Conservation (phyloP, 106 monocot species). For the Narthecium ossifragum region DNA sequence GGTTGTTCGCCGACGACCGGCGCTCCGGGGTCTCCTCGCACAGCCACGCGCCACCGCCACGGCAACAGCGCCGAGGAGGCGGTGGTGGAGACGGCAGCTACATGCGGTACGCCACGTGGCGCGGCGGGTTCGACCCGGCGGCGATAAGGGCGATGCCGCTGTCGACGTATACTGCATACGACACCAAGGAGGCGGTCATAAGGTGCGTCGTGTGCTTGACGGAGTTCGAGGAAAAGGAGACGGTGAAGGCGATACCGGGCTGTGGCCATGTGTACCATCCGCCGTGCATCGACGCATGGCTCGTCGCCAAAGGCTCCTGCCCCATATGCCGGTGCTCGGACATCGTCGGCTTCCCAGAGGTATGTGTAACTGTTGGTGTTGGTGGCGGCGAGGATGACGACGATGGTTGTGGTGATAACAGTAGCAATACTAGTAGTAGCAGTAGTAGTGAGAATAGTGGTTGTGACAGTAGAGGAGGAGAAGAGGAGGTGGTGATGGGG, state of each 20-base stretch:
- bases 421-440: background rate
- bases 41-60: background rate
- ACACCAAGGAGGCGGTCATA: no score
- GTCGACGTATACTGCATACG: background rate
- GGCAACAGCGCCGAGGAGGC: background rate
- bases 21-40: background rate
- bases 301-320: background rate
- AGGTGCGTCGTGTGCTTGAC: slow-evolving; percentile 10
- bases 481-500: background rate
- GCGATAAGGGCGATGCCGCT: background rate
- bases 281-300: slow-evolving; percentile 8
- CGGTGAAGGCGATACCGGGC: slow-evolving; percentile 6
- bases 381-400: background rate
- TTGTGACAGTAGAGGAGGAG: background rate
- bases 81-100: no score
- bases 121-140: background rate
- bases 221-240: slow-evolving; percentile 7
- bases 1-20: background rate
- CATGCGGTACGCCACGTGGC: background rate
- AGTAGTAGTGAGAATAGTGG: background rate
- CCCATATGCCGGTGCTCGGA: slow-evolving; percentile 7
- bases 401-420: background rate
- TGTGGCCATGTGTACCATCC: slow-evolving; percentile 8
- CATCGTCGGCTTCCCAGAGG: background rate
- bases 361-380: background rate